Conservation (phyloP, 2,329 filamentous ascomycete genomes). For the Nannizziopsis arthrosporioides region DNA sequence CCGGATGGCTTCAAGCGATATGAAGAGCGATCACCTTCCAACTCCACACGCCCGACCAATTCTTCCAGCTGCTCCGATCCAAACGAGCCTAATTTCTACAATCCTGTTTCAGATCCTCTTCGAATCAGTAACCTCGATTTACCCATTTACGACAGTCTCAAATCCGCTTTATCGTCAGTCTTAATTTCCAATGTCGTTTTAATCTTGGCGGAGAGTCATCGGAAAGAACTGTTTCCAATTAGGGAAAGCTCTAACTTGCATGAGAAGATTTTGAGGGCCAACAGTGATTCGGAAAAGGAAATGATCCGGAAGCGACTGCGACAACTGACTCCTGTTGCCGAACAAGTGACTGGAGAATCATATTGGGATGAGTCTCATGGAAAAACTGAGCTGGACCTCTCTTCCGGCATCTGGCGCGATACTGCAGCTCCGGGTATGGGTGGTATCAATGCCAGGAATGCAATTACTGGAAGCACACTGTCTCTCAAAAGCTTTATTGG, state of each 20-base stretch:
- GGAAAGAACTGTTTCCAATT: slow-evolving; percentile 25
- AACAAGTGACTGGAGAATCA: slow-evolving; percentile 23
- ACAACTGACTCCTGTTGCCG: slow-evolving; percentile 21
- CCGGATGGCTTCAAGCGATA: slow-evolving; percentile 23
- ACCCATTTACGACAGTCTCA: slow-evolving; percentile 19
- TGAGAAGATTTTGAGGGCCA: slow-evolving; percentile 19
- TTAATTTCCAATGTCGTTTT: slow-evolving; percentile 25
- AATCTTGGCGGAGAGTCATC: slow-evolving; percentile 24
- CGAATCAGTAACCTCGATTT: slow-evolving; percentile 24
- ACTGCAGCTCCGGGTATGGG: slow-evolving; percentile 21
- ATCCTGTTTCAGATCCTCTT: slow-evolving; percentile 23
- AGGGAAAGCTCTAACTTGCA: slow-evolving; percentile 22
- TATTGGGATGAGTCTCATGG: slow-evolving; percentile 10
- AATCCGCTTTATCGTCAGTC: slow-evolving; percentile 19
- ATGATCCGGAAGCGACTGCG: slow-evolving; percentile 18
- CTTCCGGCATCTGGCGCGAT: slow-evolving; percentile 17
- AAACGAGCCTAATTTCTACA: slow-evolving; percentile 17
- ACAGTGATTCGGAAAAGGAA: slow-evolving; percentile 14
- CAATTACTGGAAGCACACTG: slow-evolving; percentile 23
- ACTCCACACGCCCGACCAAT: not conserved
- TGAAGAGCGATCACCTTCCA: slow-evolving; percentile 1
- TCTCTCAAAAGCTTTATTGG: slow-evolving; percentile 25
- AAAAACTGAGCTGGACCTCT: slow-evolving; percentile 8
- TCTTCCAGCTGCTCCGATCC: not conserved
- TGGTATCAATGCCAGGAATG: slow-evolving; percentile 23